Evolutionary conservation across 768 basidiomycete species (phyloP).

Genomic region (Auricularia sp.): DNA sequence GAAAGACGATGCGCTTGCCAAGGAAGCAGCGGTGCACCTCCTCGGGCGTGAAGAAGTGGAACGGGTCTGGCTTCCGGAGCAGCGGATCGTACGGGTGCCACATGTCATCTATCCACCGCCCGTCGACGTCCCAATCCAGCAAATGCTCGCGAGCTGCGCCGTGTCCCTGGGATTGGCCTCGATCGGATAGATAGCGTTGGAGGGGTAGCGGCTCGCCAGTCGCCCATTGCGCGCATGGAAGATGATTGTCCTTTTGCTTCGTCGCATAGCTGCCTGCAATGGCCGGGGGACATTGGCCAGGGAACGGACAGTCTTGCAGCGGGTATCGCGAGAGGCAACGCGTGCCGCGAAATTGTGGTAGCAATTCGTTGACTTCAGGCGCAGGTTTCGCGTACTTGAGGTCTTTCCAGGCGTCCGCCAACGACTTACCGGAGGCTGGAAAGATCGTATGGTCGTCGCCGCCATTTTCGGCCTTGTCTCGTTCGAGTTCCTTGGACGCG

Average conservation of each 20-base stretch:
- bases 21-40: background rate
- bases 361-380: background rate
- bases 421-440: background rate
- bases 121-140: background rate
- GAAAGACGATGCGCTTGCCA: background rate
- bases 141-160: background rate
- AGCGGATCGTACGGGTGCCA: background rate
- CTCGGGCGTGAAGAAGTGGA: background rate
- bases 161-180: background rate
- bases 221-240: background rate
- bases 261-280: background rate
- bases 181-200: background rate
- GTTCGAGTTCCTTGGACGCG: background rate
- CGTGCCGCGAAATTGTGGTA: background rate
- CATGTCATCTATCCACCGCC: background rate
- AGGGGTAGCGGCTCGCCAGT: background rate
- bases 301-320: background rate
- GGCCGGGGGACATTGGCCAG: background rate
- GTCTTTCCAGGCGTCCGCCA: background rate
- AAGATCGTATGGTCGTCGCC: background rate
- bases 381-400: background rate
- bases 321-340: background rate
- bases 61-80: background rate
- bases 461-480: background rate
- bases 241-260: background rate